phyloP scores from a whole-genome alignment of 164 flowering plant genomes.

The Litsea cubeba region DNA sequence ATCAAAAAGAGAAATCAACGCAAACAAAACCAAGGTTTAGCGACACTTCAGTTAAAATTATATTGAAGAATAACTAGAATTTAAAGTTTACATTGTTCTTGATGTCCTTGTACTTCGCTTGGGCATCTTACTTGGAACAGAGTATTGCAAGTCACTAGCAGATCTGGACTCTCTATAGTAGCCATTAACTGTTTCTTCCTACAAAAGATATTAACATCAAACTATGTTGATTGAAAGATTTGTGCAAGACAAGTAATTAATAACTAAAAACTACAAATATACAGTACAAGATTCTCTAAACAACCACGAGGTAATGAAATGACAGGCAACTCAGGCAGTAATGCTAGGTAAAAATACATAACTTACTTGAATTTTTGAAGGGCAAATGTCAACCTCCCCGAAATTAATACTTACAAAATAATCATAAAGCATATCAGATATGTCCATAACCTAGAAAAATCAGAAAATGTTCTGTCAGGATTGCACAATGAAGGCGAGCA shows the following conservation, averaged over 20 bases:
- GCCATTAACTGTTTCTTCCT: slow-evolving; percentile 23
- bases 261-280: background rate
- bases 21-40: too few relatives aligned
- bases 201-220: slow-evolving; percentile 2
- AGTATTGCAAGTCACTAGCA: slow-evolving; percentile 18
- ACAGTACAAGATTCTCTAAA: background rate
- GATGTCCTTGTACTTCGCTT: slow-evolving; percentile 16
- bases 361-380: slow-evolving; percentile 36
- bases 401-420: slow-evolving; percentile 40
- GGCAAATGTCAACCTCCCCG: slow-evolving; percentile 24
- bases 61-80: too few relatives aligned
- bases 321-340: background rate
- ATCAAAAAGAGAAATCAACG: background rate
- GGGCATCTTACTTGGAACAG: slow-evolving; percentile 14
- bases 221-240: background rate
- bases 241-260: background rate
- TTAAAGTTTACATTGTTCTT: slow-evolving; percentile 16
- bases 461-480: slow-evolving; percentile 1
- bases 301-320: background rate
- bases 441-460: slow-evolving; percentile 51
- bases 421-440: slow-evolving; percentile 55
- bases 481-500: background rate
- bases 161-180: slow-evolving; percentile 12
- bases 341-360: background rate
- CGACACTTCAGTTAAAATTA: too few relatives aligned